Evolutionary conservation across 2,329 filamentous ascomycete genomes (phyloP), one percentile per base, ranked within the genome.

Genomic region (Grosmannia huntii): DNA sequence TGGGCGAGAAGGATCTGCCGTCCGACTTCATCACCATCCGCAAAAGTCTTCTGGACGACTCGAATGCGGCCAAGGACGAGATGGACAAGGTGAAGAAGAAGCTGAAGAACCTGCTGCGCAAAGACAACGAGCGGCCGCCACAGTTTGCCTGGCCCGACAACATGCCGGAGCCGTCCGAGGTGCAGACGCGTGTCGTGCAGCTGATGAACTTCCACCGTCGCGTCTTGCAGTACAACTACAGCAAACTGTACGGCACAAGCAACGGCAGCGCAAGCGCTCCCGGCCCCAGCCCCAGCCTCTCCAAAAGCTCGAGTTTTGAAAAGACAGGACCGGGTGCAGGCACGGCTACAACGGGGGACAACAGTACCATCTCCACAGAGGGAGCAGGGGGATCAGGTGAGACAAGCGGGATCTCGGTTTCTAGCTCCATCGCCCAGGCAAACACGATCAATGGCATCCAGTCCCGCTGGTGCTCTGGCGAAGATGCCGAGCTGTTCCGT

Each of bases 81-180:
- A 99, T 96, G 88, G 95, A 99, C 73, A 96, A 96, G 72, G 94
- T 99, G 58, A 99, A 99, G 79, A 99, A 99, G 81, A 96, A 95
- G 82, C 80, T 99, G 31, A 99, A 99, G 74, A 86, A 89, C 1
- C 78, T 99, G 23, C 73, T 99, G 59, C 85, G 94, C 33, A 89
- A 96, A 70, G 94, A 92, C n/a, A 89, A 90, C 61, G 88, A 94
- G 67, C 89, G 92, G 1, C 94, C 94, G 11, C 85, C 92, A 21
- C 90, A 99, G 67, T 99, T 99, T 68, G 90, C 94, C n/a, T 99
- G 94, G 94, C 94, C 94, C 2, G 84, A 89, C 49, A 92, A 94
- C 63, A 94, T 94, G 73, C 90, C 91, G 1, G 94, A 99, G 69
- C 94, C 94, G 2, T 95, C 90, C 28, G 84, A 95, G 64, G 94